Evolutionary conservation across 495 filamentous ascomycete species (phyloP), one percentile per base, ranked within the genome.

Genomic region (Barbatosphaeria neglecta): DNA sequence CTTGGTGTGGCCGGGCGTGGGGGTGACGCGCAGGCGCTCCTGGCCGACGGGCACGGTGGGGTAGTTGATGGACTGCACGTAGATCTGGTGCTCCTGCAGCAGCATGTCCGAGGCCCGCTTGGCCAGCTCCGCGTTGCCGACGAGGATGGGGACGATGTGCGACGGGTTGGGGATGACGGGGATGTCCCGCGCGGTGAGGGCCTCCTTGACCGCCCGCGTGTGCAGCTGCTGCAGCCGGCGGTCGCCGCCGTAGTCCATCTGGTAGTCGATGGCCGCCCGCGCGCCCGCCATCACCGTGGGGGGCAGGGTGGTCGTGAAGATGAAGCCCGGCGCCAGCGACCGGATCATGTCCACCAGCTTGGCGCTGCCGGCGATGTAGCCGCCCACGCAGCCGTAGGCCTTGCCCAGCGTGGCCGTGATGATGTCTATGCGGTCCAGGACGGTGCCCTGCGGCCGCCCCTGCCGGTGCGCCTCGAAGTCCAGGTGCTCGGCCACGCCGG

Each of bases 31-130:
- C 43, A 98, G 77, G 24, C 92, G 83, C 67, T 98, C 92, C 68
- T 98, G 87, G 13, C 92, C 92, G 5, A 90, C 85, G 1, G 92
- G 92, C 1, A 98, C 92, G 45, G 92, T 98, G 6, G 92, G 92
- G 67, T 97, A 98, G 69, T 98, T 98, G 75, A 98, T 97, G 47
- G 87, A 87, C 66, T 98, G 92, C 13, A 98, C 92, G 58, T 98
- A 97, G 64, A 98, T 97, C 40, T 79, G 79, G 65, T 92, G 82
- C 47, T 92, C 80, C 49, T 86, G 80, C 8, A 98, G 72, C 6
- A 95, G 80, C 59, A 89, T 77, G 61, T 98, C 92, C 22, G 81
- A 87, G 6, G 93, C 92, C 54, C 81, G 66, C 69, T 88, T 93
- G 38, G 92, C 92, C n/a, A 94, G 69, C 62, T 90, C 90, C 25